Conservation (phyloP, 176 grass and related monocot species). For the Miscanthus lutarioriparius region DNA sequence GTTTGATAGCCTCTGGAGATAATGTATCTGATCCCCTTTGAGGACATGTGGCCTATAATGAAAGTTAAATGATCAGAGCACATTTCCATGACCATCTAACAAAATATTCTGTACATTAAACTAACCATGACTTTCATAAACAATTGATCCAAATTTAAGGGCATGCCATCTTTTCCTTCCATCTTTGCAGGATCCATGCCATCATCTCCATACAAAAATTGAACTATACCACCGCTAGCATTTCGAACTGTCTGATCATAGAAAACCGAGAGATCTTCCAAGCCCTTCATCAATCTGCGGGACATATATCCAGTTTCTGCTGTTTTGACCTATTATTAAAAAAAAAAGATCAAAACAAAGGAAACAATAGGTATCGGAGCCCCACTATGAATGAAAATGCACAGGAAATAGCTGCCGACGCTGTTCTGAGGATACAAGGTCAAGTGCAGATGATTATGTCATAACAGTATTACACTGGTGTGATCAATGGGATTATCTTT, state of each 20-base stretch:
- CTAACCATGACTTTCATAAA: constrained; percentile 98
- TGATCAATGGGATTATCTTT: constrained; percentile 2
- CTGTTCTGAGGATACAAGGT: not conserved
- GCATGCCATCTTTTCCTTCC: constrained; percentile 82
- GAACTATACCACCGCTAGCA: constrained; percentile 88
- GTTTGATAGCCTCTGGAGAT: constrained; percentile 56
- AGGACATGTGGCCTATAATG: constrained; percentile 78
- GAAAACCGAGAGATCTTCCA: constrained; percentile 94
- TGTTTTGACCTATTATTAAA: constrained; percentile 83
- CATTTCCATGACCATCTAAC: constrained; percentile 23
- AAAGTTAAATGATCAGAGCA: constrained; percentile 34
- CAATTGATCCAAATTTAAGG: constrained; percentile 95
- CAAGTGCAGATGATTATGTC: not conserved
- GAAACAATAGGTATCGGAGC: constrained; percentile 28
- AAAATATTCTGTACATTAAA: constrained; percentile 15
- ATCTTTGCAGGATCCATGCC: constrained; percentile 99
- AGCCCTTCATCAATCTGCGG: constrained; percentile 90
- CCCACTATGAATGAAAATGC: constrained; percentile 15
- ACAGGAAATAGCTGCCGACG: not conserved
- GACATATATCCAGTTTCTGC: constrained; percentile 99
- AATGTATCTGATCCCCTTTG: constrained; percentile 51
- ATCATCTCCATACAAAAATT: constrained; percentile 97
- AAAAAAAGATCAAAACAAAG: constrained; percentile 14
- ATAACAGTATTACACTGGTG: not conserved
- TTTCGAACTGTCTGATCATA: constrained; percentile 95